Evolutionary conservation across 2,329 filamentous ascomycete genomes (phyloP), one percentile per base, ranked within the genome.

Genomic region (Trichoderma gracile): DNA sequence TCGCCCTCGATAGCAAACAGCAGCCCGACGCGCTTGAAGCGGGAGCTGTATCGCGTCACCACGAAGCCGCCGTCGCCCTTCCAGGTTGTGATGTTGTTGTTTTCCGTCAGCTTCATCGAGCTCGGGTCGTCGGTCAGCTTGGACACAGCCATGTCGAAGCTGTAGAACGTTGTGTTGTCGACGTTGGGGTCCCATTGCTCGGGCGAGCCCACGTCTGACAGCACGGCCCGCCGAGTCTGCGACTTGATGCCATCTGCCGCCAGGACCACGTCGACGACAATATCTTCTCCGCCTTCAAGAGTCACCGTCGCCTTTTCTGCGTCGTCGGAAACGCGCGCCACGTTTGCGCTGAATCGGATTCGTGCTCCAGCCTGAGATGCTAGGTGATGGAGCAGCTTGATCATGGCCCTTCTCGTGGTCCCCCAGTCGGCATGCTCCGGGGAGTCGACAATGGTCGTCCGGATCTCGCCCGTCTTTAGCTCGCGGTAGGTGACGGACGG

Each of bases 1-100:
- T 67, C 63, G 27, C 56, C 63, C 9, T 66, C 66, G 42, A 69
- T 64, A 6, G 68, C 66, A n/a, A 69, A 71, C 12, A 70, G 38
- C 0, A 65, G 56, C 5, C 65, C 66, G 15, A 66, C 61, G 17
- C 57, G 40, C 3, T 53, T 43, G 1, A 66, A 55, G 5, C 66
- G 69, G 1, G 47, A 21, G 55, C 67, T 71, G 49, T 67, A 68
- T 2, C 70, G 65, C 4, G 68, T 68, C 2, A 71, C 63, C 7
- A 65, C 66, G 17, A 69, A 52, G 3, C 65, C 66, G 12, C 66
- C 65, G 0, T 67, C 46, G 27, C 68, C 68, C 57, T 66, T 67
- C 66, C 69, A 71, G 5, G 64, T 47, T 27, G 68, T 71, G 58
- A 71, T 67, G 15, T 67, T 66, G 14, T 57, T 45, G 33, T 67